Base-by-base conservation (phyloP, 768 basidiomycete species). In the Amanita molliuscula region DNA sequence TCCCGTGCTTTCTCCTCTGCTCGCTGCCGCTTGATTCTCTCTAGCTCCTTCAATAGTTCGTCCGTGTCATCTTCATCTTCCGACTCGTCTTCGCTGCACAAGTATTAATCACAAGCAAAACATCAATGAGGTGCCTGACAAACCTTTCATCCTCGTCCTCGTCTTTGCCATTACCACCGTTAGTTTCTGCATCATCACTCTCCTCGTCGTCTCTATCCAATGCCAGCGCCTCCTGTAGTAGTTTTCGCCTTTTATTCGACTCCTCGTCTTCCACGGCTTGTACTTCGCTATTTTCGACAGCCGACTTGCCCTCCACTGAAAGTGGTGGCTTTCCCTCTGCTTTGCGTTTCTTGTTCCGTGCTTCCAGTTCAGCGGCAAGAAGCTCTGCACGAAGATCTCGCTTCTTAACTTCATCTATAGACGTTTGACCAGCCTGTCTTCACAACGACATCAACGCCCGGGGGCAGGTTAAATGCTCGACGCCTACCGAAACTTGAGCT, bases 21-120 rank as follows among this genome's bases (percentile, higher is more conserved):
- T 8, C 95, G 77, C 61, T 98, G 94, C 42, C 84, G 84, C 67
- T 96, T 97, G 57, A 98, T 97, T 71, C 95, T 97, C 67, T 96
- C 95, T n/a, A 99, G 75, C 64, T 99, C 96, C 21, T 92, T 82
- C 54, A 99, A 72, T 20, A 99, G 74, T 59, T 96, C 95, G 0
- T 92, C 92, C 0, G 92, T 91, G 48, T 95, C 91, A 58, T 92
- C 89, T 55, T 95, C 93, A 7, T 89, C 87, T 15, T 85, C 78
- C 20, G 82, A 79, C 6, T 76, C 74, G 6, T 77, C 77, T 31
- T 81, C 79, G 47, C 71, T 38, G 25, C 18, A n/a, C 4, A 18
- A 34, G 11, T 4, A 7, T 31, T 23, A 23, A 33, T 31, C 11
- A 48, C 8, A 36, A 31, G 31, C 8, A 4, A 13, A 38, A n/a